A percentile compares a stretch with the other conserved stretches of the same genome.
These are phyloP conservation scores for Pseudogymnoascus pannorum DNA, from an alignment of 2,329 filamentous ascomycete genomes.

Conservation along the genomic window DNA sequence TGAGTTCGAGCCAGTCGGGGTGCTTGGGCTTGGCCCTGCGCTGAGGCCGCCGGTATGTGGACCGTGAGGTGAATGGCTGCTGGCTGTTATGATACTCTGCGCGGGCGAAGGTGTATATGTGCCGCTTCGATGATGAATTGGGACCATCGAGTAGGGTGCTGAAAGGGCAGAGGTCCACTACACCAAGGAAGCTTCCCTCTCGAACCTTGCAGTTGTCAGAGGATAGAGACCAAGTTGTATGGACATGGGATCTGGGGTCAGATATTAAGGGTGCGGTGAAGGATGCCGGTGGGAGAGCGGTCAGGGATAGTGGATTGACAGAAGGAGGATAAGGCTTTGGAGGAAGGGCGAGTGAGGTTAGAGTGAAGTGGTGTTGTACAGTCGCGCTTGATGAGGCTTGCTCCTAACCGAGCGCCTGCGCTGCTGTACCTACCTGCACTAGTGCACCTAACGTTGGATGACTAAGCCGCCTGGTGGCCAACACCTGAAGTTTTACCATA, in stretches of 20 bases:
- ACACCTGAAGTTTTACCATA: neutral
- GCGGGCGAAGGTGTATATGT: constrained; percentile 31
- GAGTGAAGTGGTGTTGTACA: constrained; percentile 9
- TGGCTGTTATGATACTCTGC: constrained; percentile 29
- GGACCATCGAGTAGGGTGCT: constrained; percentile 12
- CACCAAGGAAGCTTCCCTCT: constrained; percentile 28
- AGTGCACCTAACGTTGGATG: neutral
- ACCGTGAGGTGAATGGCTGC: constrained; percentile 31
- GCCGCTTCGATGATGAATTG: constrained; percentile 24
- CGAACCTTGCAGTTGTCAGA: constrained; percentile 28
- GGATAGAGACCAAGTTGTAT: constrained; percentile 17
- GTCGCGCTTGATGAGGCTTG: constrained; percentile 9
- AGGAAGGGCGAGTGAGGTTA: constrained; percentile 8
- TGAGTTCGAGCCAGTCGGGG: constrained; percentile 46
- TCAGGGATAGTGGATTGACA: constrained; percentile 5
- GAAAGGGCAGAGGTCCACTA: constrained; percentile 19
- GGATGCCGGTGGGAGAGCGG: neutral
- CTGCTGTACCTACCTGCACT: constrained; percentile 1
- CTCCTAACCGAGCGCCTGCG: constrained; percentile 7
- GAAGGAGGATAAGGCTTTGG: constrained; percentile 4
- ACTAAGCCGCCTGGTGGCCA: neutral
- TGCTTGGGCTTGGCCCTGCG: constrained; percentile 30
- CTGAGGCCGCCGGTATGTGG: constrained; percentile 40
- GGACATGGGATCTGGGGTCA: constrained; percentile 10
- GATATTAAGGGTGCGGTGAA: neutral